phyloP scores from a whole-genome alignment of 1,284 basidiomycete genomes.

The Rhodotorula sp. region DNA sequence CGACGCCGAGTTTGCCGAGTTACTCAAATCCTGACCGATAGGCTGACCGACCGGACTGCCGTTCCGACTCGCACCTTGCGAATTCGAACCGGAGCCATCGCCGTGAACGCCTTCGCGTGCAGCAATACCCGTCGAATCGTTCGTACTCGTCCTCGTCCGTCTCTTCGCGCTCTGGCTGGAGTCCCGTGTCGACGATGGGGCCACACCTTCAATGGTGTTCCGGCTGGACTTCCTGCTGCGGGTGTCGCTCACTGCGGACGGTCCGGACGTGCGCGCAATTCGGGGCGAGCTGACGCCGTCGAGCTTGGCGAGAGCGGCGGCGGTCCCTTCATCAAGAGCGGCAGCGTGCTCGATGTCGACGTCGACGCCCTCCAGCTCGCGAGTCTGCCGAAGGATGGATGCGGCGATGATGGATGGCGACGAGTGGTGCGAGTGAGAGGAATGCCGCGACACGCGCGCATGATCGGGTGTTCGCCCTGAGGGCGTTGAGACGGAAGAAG shows the following conservation, averaged over 20 bases:
- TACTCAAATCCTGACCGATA: too few relatives aligned
- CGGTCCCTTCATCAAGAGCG: conserved; percentile 81
- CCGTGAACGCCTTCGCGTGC: not conserved
- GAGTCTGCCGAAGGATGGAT: conserved; percentile 46
- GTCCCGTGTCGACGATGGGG: conserved; percentile 52
- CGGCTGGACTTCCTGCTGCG: conserved; percentile 24
- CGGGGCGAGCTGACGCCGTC: conserved; percentile 64
- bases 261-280: conserved; percentile 21
- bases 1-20: not conserved
- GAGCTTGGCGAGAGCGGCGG: conserved; percentile 85
- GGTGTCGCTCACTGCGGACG: conserved; percentile 55
- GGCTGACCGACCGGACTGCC: not conserved
- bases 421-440: conserved; percentile 35
- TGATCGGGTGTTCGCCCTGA: conserved; percentile 31
- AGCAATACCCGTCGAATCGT: not conserved
- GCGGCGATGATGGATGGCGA: conserved; percentile 43
- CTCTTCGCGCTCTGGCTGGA: conserved; percentile 50
- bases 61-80: not conserved
- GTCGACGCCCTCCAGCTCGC: conserved; percentile 38
- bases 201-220: conserved; percentile 37
- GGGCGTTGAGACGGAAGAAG: conserved; percentile 49
- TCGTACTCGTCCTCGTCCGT: conserved; percentile 44
- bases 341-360: conserved; percentile 72
- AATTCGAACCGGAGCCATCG: not conserved
- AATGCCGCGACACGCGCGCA: conserved; percentile 19